Evolutionary conservation across 2,329 filamentous ascomycete species (phyloP).

Genomic region (Cladosporium sphaerospermum): DNA sequence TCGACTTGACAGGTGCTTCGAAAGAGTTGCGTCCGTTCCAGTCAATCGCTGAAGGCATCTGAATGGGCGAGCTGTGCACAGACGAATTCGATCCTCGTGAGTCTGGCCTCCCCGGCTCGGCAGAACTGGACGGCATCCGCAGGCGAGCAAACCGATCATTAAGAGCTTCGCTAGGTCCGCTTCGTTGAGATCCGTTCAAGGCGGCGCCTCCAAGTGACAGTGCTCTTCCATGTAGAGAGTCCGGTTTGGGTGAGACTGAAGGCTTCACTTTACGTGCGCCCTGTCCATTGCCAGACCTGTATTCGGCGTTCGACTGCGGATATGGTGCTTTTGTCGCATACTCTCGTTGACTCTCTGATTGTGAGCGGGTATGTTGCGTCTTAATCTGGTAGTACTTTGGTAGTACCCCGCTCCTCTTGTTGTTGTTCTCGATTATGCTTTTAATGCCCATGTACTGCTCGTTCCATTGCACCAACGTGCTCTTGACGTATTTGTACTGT

Average conservation of each 20-base stretch:
- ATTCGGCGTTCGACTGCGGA: slow-evolving; percentile 4
- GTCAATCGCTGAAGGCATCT: slow-evolving; percentile 38
- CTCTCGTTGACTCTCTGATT: slow-evolving; percentile 16
- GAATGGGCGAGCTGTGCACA: slow-evolving; percentile 26
- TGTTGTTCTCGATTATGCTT: slow-evolving; percentile 46
- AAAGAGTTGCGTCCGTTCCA: slow-evolving; percentile 24
- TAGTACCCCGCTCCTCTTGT: slow-evolving; percentile 47
- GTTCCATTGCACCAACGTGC: slow-evolving; percentile 24
- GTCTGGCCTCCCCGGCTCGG: slow-evolving; percentile 18
- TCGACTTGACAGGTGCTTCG: slow-evolving; percentile 16
- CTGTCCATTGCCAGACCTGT: slow-evolving; percentile 6
- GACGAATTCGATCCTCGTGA: slow-evolving; percentile 25
- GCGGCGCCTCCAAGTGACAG: slow-evolving; percentile 32
- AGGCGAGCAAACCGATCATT: slow-evolving; percentile 29
- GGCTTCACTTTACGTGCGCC: slow-evolving; percentile 23
- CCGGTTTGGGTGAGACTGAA: slow-evolving; percentile 53
- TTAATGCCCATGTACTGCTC: slow-evolving; percentile 44
- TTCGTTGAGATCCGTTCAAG: slow-evolving; percentile 25
- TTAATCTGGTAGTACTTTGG: slow-evolving; percentile 13
- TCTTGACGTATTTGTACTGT: slow-evolving; percentile 37
- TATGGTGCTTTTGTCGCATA: slow-evolving; percentile 12
- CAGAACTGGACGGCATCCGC: slow-evolving; percentile 15
- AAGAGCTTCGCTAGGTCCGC: slow-evolving; percentile 39
- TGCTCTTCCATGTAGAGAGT: slow-evolving; percentile 57
- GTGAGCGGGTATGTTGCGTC: slow-evolving; percentile 13